A percentile compares a stretch with the other conserved stretches of the same genome.
Conservation (phyloP, 768 basidiomycete genomes). For the Hirschioporus abietinus region DNA sequence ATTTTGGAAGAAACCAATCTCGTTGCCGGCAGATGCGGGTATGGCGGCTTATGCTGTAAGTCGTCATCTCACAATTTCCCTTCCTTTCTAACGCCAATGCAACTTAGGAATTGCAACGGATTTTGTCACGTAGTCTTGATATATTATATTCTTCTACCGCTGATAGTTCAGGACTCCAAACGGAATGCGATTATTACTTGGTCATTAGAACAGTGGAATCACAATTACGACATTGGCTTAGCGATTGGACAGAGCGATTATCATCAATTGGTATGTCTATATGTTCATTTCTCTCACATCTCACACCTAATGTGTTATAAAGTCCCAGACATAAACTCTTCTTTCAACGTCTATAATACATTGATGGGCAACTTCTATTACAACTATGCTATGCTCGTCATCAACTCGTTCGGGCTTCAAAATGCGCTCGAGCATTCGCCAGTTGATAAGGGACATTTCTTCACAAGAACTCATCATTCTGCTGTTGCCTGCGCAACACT, state of each 20-base stretch:
- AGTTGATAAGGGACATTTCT: conserved; percentile 78
- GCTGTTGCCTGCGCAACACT: conserved; percentile 67
- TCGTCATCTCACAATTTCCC: conserved; percentile 14
- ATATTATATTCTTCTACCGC: conserved; percentile 74
- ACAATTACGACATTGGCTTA: conserved; percentile 60
- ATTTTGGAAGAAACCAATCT: conserved; percentile 70
- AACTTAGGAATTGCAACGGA: conserved; percentile 76
- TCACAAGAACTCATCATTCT: conserved; percentile 67
- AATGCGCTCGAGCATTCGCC: conserved; percentile 81
- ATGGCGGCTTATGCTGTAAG: conserved; percentile 76
- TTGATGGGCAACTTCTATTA: conserved; percentile 68
- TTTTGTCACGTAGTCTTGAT: conserved; percentile 84
- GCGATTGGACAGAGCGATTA: conserved; percentile 38
- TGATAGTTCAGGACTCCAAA: conserved; percentile 76
- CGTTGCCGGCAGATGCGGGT: conserved; percentile 57
- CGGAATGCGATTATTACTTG: conserved; percentile 79
- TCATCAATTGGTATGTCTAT: neutral
- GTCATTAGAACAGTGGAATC: conserved; percentile 81
- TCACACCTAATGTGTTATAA: neutral
- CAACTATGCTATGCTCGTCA: conserved; percentile 79
- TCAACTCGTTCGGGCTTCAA: conserved; percentile 96
- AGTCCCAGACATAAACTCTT: conserved; percentile 21
- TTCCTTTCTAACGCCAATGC: conserved; percentile 6
- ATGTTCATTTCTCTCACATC: neutral
- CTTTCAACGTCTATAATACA: conserved; percentile 22